Conservation (phyloP, 1,284 basidiomycete species). For the Garcileccinum viscosum region DNA sequence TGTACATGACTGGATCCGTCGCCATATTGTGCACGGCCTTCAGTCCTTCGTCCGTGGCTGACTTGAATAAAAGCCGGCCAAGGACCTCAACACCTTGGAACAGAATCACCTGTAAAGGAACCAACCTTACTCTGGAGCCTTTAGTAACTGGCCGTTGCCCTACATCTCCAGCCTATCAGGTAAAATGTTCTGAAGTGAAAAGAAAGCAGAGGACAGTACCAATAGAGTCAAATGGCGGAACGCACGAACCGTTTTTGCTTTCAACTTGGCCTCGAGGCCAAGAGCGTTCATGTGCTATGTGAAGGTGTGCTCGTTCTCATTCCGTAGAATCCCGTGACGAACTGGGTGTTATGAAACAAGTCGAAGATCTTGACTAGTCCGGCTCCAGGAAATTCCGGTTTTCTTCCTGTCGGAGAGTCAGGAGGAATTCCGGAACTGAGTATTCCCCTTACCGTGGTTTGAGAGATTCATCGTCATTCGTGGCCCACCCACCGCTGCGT, state of each 20-base stretch:
- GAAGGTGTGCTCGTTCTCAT: constrained; percentile 70
- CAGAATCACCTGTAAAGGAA: not conserved
- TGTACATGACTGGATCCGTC: constrained; percentile 90
- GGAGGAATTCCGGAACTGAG: too few relatives aligned
- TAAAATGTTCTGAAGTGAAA: not conserved
- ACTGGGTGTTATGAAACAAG: constrained; percentile 71
- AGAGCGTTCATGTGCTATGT: constrained; percentile 35
- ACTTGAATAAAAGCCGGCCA: constrained; percentile 80
- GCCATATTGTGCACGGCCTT: constrained; percentile 67
- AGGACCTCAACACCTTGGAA: not conserved
- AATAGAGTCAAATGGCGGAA: constrained; percentile 89
- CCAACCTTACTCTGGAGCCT: constrained; percentile 59
- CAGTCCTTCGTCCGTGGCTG: constrained; percentile 90
- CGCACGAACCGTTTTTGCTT: constrained; percentile 54
- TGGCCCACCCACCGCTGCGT: too few relatives aligned
- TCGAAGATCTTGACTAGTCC: constrained; percentile 86
- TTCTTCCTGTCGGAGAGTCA: too few relatives aligned
- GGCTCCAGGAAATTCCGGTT: too few relatives aligned
- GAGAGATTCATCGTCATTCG: too few relatives aligned
- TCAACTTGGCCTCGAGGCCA: constrained; percentile 24
- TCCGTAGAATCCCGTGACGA: constrained; percentile 45
- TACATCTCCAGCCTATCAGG: constrained; percentile 1
- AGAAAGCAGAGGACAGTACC: constrained; percentile 49
- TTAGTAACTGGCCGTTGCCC: constrained; percentile 58
- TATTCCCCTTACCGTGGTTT: too few relatives aligned